phyloP scores from a whole-genome alignment of 495 filamentous ascomycete species.

The Evernia prunastri region DNA sequence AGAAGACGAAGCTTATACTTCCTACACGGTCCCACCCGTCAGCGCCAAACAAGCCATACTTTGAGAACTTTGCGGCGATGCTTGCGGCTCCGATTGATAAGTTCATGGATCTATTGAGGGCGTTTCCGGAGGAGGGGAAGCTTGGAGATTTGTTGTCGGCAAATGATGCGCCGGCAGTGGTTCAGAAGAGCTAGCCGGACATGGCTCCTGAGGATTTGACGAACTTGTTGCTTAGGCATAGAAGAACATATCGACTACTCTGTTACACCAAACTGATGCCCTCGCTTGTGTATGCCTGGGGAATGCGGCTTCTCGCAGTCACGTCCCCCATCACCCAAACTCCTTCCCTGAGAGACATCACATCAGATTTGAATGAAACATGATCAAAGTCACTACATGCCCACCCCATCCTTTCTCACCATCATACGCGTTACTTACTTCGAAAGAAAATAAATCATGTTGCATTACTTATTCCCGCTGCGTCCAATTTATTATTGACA shows the following conservation, averaged over 20 bases:
- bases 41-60: conserved; percentile 45
- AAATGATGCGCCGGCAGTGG: background rate
- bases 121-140: conserved; percentile 33
- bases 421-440: too few species aligned
- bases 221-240: background rate
- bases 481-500: too few species aligned
- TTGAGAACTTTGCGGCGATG: conserved; percentile 45
- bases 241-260: background rate
- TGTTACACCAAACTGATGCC: background rate
- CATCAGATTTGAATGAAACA: too few species aligned
- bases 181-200: background rate
- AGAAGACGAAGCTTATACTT: conserved; percentile 25
- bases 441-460: too few species aligned
- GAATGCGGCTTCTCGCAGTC: too few species aligned
- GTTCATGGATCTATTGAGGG: conserved; percentile 42
- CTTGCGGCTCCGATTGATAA: conserved; percentile 48
- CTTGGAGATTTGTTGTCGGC: background rate
- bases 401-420: too few species aligned
- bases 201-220: background rate
- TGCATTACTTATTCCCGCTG: too few species aligned
- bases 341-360: too few species aligned
- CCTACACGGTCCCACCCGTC: conserved; percentile 31
- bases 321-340: too few species aligned
- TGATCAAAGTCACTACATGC: too few species aligned
- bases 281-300: too few species aligned